Evolutionary conservation across 345 rosid species (phyloP).

Genomic region (Eucalyptus tenuipes): DNA sequence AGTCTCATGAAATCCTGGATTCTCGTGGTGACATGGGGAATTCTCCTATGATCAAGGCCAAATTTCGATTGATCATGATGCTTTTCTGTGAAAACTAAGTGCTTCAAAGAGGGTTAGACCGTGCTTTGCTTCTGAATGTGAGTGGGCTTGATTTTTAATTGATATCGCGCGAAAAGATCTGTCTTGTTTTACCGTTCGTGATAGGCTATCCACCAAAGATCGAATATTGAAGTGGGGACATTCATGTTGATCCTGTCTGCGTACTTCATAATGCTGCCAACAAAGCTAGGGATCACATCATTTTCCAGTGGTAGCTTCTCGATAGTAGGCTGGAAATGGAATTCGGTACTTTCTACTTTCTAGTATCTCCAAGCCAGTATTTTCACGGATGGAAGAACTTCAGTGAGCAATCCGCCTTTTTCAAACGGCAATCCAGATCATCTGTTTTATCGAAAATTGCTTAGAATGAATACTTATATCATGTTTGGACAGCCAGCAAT

Average conservation of each 20-base stretch:
- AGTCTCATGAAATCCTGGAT: neutral
- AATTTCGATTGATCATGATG: neutral
- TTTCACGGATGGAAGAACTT: neutral
- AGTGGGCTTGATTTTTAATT: neutral
- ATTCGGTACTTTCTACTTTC: neutral
- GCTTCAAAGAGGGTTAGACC: neutral
- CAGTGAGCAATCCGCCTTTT: neutral
- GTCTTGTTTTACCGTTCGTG: neutral
- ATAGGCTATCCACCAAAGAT: neutral
- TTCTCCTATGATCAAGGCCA: neutral
- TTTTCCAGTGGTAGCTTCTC: neutral
- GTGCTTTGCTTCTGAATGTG: neutral
- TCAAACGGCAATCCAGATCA: neutral
- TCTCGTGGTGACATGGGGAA: neutral
- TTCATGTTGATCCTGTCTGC: neutral
- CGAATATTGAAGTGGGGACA: neutral
- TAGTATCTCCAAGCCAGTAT: neutral
- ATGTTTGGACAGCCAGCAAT: neutral
- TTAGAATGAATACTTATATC: accelerated
- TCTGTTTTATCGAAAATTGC: neutral
- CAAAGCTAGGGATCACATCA: neutral
- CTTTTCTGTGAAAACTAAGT: accelerated
- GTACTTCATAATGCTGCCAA: neutral
- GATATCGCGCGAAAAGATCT: too few species aligned
- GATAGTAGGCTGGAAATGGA: neutral